Base-by-base conservation (phyloP, 805 yeast genomes). In the Sungouiozyma intestinalis region DNA sequence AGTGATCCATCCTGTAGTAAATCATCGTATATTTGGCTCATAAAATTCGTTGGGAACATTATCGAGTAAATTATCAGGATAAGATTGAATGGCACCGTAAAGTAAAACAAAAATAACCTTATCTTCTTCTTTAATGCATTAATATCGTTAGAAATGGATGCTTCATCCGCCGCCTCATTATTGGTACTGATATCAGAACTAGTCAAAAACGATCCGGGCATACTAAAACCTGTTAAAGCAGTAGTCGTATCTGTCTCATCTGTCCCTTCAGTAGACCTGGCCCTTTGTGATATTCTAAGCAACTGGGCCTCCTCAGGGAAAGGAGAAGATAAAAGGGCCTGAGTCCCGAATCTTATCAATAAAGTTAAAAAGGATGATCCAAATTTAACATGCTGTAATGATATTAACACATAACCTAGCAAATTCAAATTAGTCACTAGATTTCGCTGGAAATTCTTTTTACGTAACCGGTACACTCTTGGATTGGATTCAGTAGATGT, bases 301-400 rank as follows among this genome's bases (percentile, higher is more conserved):
- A 61, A 37, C 17, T 51, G 57, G 3, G 37, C n/a, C 16, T 58
- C 55, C n/a, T 56, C 40, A 0, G 71, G 69, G 41, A 71, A 73
- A 1, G 76, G 73, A 18, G 63, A 59, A 1, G 66, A 45, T 21
- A 71, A 41, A 15, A 69, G 49, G 5, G 66, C 55, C 37, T 72
- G 75, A 1, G 66, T 55, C 3, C 58, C 45, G 9, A 62, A 45
- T 48, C 76, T 53, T 9, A 64, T 18, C 2, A 54, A 33, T 3
- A 69, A 54, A 3, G 48, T 42, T 52, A 49, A 45, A 8, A 54
- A 43, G 1, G 51, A 46, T 18, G 58, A 46, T 11, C 57, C 61
- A 45, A 46, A 58, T 40, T 59, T 59, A 39, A 58, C 42, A 37
- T 58, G 56, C 35, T 55, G 52, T 21, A 53, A 36, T 7, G 52